Base-by-base conservation (phyloP, 1,284 basidiomycete species). In the Pseudozyma sp. region DNA sequence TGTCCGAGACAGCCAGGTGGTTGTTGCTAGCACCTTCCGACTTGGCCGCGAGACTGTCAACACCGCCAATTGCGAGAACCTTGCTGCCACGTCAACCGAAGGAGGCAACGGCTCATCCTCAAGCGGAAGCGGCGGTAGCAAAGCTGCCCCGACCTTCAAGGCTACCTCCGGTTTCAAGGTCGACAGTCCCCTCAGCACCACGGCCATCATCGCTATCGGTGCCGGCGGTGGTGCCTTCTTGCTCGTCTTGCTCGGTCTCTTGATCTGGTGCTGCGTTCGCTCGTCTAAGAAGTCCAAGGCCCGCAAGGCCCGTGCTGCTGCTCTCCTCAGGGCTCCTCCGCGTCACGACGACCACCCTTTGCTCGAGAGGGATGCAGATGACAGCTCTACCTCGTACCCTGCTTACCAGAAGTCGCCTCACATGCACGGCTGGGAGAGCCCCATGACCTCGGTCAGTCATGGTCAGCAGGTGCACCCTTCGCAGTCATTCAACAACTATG, bases 1-100 rank as follows among this genome's bases (percentile, higher is more conserved):
- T 14, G 76, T 80, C 10, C 72, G 78, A 35, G 78, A 80, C 58
- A 69, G 58, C 16, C 70, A 76, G 60, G 76, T 72, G 13, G 69
- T 78, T 2, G 76, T 80, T 8, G 76, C 55, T 25, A 70, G 63
- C 54, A 59, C 75, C 5, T 53, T 59, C 8, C 57, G 52, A 35
- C 62, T 80, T 3, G 78, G 78, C 13, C 59, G 31, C 16, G 70
- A 69, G 40, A 5, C 59, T 6, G 62, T 69, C 55, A 59, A 71
- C 58, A 10, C 42, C 7, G 36, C 47, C 2, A 64, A 65, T 48
- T 77, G 75, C 58, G 43, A 65, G 34, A 50, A 35, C n/a, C 55
- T 70, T 13, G 65, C 70, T 10, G 25, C 43, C 38, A 50, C 58
- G 19, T 56, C 47, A 14, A 43, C 59, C 13, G 40, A 38, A 14